Conservation (phyloP, 176 grass and related monocot genomes). For the Oryza meridionalis region DNA sequence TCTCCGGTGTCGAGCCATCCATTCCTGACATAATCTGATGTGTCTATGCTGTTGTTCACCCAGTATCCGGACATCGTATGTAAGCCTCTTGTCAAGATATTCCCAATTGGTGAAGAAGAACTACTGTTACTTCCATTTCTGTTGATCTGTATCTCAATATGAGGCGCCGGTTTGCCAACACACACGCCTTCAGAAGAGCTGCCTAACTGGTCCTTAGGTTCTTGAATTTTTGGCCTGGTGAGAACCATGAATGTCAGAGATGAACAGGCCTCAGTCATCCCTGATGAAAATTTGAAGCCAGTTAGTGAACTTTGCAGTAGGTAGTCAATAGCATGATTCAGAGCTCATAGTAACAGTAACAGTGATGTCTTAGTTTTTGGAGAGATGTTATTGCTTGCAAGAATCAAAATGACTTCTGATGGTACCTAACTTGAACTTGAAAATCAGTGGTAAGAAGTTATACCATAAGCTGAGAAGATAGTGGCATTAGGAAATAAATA, state of each 20-base stretch:
- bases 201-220: neutral
- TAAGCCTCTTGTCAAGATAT: slow-evolving; percentile 86
- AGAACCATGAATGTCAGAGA: slow-evolving; percentile 83
- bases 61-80: slow-evolving; percentile 88
- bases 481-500: slow-evolving; percentile 62
- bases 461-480: slow-evolving; percentile 90
- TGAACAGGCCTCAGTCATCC: slow-evolving; percentile 96
- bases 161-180: slow-evolving; percentile 80
- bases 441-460: neutral
- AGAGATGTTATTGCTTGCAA: neutral
- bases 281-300: slow-evolving; percentile 33
- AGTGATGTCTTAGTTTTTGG: neutral
- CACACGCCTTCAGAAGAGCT: slow-evolving; percentile 41
- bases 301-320: neutral
- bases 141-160: slow-evolving; percentile 62
- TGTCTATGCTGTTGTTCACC: slow-evolving; percentile 34
- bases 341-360: neutral
- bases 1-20: slow-evolving; percentile 90
- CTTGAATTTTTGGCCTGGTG: slow-evolving; percentile 35
- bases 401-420: neutral
- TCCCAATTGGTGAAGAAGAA: slow-evolving; percentile 46
- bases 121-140: neutral
- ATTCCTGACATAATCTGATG: slow-evolving; percentile 34
- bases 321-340: neutral
- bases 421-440: neutral